A percentile compares a stretch with the other conserved stretches of the same genome.
Conservation (phyloP, 2,329 filamentous ascomycete species). For the Falciphora oryzae region DNA sequence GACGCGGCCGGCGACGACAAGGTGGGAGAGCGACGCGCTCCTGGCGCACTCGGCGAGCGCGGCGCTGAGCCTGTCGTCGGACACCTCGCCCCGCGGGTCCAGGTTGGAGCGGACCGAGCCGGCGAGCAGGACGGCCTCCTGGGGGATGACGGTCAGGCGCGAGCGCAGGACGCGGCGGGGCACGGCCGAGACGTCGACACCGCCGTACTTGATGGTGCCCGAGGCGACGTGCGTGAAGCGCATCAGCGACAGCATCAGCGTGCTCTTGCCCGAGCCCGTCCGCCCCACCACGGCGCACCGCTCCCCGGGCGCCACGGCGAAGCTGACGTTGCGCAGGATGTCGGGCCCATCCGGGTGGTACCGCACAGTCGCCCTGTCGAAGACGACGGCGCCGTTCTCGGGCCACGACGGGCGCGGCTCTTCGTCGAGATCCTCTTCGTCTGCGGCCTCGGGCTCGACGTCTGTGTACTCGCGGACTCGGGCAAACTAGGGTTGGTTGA, state of each 20-base stretch:
- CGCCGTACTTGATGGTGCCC: conserved; percentile 29
- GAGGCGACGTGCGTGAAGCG: conserved; percentile 28
- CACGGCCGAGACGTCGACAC: conserved; percentile 27
- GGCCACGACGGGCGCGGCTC: conserved; percentile 20
- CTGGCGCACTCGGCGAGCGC: conserved; percentile 59
- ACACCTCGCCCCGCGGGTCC: conserved; percentile 55
- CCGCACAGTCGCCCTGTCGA: conserved; percentile 22
- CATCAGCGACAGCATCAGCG: conserved; percentile 31
- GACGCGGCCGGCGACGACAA: not conserved
- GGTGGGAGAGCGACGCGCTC: conserved; percentile 31
- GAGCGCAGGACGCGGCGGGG: conserved; percentile 28
- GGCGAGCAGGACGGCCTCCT: conserved; percentile 32
- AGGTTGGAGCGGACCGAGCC: conserved; percentile 47
- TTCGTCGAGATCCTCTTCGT: conserved; percentile 4
- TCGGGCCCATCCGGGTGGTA: conserved; percentile 24
- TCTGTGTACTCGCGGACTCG: conserved; percentile 1
- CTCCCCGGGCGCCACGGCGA: conserved; percentile 42
- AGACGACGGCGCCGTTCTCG: conserved; percentile 20
- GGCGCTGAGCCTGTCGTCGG: conserved; percentile 46
- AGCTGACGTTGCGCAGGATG: conserved; percentile 23
- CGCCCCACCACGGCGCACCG: conserved; percentile 62
- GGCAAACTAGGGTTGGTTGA: not conserved
- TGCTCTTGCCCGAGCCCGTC: conserved; percentile 63
- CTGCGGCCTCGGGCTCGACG: conserved; percentile 6
- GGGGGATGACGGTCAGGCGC: conserved; percentile 33